Base-by-base conservation (phyloP, 108 stramenopile genomes). In the Fragilaria crotonensis region DNA sequence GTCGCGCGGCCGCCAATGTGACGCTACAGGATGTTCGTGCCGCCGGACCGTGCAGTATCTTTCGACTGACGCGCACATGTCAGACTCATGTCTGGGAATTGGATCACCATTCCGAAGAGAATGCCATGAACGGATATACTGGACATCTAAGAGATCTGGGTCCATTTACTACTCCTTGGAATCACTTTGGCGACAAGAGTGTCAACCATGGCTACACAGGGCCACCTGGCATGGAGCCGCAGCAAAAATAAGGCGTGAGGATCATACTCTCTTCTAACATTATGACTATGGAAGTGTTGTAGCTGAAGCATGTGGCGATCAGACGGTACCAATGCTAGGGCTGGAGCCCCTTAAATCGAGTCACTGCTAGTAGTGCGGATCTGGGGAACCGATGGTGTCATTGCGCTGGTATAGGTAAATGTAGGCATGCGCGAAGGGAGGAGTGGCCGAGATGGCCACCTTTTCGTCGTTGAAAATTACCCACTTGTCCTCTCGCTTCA, bases 391-490 rank as follows among this genome's bases (percentile, higher is more conserved):
- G 18, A 78, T 44, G 14, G 77, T 67, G 49, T 85, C 91, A 20
- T 22, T 72, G 54, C 95, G 71, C 53, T 81, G 73, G 72, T 84
- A 96, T 14, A 96, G 61, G 70, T 97, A 97, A 48, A 97, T 57
- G 72, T 90, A 95, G 20, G 92, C 97, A 68, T 92, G 88, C 44
- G 70, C 60, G 50, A 89, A 57, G 9, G 97, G 97, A 45, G 97
- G 90, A 36, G 73, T 64, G 52, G 89, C 76, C 25, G 93, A 93
- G 7, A 79, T 31, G 33, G 95, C 95, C 5, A 98, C 97, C 75
- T 98, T 98, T 53, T 96, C 93, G 57, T 99, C 99, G 60, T 99
- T 97, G 73, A 93, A 98, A 52, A 99, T 96, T 2, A 93, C 82
- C 97, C 97, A 99, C 31, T 85, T 82, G 5, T 89, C 94, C 17